Conservation (phyloP, 106 monocot species). For the Posidonia australis region DNA sequence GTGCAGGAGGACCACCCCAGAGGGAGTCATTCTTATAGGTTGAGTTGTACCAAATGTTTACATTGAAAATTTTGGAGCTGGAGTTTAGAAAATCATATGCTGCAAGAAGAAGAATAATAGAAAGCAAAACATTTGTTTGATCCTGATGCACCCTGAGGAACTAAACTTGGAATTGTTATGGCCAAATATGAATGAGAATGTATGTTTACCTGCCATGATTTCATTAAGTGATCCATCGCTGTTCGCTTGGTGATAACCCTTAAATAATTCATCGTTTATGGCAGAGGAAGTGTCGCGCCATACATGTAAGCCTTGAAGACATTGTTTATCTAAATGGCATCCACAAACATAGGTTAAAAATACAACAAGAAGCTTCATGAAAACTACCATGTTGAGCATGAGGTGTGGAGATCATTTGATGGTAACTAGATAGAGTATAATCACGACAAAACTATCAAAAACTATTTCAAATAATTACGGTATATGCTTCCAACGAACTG, state of each 20-base stretch:
- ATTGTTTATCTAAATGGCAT: slow-evolving; percentile 26
- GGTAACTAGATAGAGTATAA: too few species aligned
- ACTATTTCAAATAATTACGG: too few species aligned
- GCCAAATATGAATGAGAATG: neutral
- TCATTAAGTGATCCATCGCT: slow-evolving; percentile 30
- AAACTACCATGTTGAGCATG: too few species aligned
- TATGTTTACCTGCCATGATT: slow-evolving; percentile 32
- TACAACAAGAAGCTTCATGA: too few species aligned
- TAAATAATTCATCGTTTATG: slow-evolving; percentile 46
- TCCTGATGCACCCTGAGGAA: too few species aligned
- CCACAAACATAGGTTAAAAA: too few species aligned
- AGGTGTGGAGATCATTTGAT: too few species aligned
- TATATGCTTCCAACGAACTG: too few species aligned
- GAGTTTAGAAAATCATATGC: slow-evolving; percentile 19
- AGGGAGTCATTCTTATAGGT: slow-evolving; percentile 6
- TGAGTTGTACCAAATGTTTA: slow-evolving; percentile 22
- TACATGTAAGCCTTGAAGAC: slow-evolving; percentile 36
- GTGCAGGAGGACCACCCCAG: neutral
- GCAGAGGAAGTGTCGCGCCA: slow-evolving; percentile 37
- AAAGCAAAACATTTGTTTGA: too few species aligned
- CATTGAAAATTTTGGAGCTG: slow-evolving; percentile 1
- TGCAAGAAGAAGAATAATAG: neutral
- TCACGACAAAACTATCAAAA: too few species aligned
- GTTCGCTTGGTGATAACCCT: slow-evolving; percentile 36
- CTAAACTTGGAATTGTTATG: too few species aligned